Conservation (phyloP, 805 yeast species). For the Myxozyma melibiosi region DNA sequence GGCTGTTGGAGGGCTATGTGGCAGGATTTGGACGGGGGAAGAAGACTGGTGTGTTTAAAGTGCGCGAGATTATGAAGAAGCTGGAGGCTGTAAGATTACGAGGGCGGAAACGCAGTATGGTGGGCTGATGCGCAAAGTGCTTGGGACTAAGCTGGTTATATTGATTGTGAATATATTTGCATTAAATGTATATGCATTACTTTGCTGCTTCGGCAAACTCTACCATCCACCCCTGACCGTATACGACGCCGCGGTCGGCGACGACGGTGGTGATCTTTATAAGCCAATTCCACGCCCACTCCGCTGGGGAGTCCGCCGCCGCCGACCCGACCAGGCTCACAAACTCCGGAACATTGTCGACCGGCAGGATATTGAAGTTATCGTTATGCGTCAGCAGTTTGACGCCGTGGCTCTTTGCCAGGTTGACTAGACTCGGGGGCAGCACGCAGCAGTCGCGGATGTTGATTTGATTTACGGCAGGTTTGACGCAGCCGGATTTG, state of each 20-base stretch:
- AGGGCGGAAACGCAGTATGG: conserved; percentile 94
- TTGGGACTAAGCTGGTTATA: background rate
- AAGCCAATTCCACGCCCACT: conserved; percentile 30
- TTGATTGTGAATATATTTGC: background rate
- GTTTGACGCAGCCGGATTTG: conserved; percentile 20
- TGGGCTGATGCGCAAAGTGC: no score
- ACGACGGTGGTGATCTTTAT: conserved; percentile 27
- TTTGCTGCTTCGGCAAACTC: conserved; percentile 2
- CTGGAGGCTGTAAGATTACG: conserved; percentile 84
- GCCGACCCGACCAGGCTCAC: conserved; percentile 5
- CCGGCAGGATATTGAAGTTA: conserved; percentile 36
- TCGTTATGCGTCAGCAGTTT: conserved; percentile 43
- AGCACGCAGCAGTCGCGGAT: conserved; percentile 44
- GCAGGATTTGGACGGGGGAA: conserved; percentile 27
- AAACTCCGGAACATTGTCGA: conserved; percentile 3
- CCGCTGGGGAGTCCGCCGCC: background rate
- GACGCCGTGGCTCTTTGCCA: conserved; percentile 38
- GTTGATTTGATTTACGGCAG: conserved; percentile 40
- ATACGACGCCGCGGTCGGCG: conserved; percentile 31
- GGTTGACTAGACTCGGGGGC: conserved; percentile 39
- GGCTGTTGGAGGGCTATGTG: conserved; percentile 73
- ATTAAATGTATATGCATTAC: background rate
- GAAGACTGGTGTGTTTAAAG: conserved; percentile 34
- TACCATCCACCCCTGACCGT: conserved; percentile 29
- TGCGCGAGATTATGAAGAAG: conserved; percentile 56